These are phyloP conservation scores for Coccomyxa sp. DNA, from an alignment of 139 green algal species.

Conservation along the genomic window DNA sequence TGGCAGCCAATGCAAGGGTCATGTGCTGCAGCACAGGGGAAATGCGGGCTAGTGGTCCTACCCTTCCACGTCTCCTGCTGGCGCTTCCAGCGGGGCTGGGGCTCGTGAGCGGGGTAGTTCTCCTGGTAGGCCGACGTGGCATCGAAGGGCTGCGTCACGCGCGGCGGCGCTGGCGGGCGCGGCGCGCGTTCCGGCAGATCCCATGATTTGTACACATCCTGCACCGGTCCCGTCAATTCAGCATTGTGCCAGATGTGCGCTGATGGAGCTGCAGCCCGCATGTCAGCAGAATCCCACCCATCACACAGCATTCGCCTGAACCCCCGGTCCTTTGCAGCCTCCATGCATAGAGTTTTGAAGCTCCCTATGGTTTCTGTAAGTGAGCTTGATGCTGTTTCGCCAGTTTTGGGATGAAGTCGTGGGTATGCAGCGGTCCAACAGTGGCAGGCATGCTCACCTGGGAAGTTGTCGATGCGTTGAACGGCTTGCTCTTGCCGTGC, in stretches of 20 bases:
- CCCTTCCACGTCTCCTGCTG: slow-evolving; percentile 3
- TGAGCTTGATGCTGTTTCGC: too few species aligned
- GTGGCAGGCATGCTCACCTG: not conserved
- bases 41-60: too few species aligned
- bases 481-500: slow-evolving; percentile 6
- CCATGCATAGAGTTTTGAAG: not conserved
- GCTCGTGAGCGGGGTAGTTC: slow-evolving; percentile 13
- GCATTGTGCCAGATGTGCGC: too few species aligned
- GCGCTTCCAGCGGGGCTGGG: slow-evolving; percentile 9
- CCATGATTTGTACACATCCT: slow-evolving; percentile 24
- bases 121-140: slow-evolving; percentile 22
- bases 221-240: not conserved
- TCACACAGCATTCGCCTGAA: not conserved
- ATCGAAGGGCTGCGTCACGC: slow-evolving; percentile 15
- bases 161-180: not conserved
- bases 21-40: too few species aligned
- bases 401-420: too few species aligned
- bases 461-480: slow-evolving; percentile 14
- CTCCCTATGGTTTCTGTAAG: not conserved
- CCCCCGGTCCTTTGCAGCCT: not conserved
- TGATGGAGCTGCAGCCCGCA: too few species aligned
- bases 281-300: too few species aligned
- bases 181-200: slow-evolving; percentile 6
- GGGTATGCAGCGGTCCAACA: not conserved
- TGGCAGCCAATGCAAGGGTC: too few species aligned